Evolutionary conservation across 768 basidiomycete genomes (phyloP).

Genomic region (Gymnopilus junonius): DNA sequence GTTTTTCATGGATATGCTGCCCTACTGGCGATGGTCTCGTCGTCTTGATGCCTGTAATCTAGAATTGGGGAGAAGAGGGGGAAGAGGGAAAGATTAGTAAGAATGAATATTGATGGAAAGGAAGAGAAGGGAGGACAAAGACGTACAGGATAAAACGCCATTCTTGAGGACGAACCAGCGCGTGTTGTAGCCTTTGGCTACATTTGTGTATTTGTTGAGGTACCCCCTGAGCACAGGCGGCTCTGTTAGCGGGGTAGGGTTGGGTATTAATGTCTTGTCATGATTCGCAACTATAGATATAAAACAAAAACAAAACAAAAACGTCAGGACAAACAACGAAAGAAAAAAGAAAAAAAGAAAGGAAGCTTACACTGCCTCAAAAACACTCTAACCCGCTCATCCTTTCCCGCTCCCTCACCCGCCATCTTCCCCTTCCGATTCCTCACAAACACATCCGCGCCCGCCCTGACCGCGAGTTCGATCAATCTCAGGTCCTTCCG

Average conservation of each 20-base stretch:
- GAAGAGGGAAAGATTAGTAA: background rate
- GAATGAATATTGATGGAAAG: background rate
- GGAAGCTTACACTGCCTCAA: constrained; percentile 74
- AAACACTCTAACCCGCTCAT: constrained; percentile 82
- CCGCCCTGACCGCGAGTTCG: constrained; percentile 83
- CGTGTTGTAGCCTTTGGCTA: constrained; percentile 86
- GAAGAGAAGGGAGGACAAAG: background rate
- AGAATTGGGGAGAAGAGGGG: background rate
- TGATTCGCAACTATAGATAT: constrained; percentile 71
- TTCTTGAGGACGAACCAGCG: constrained; percentile 93
- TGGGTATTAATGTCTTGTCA: constrained; percentile 69
- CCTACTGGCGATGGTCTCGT: constrained; percentile 84
- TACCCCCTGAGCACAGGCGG: constrained; percentile 75
- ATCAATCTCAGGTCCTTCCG: constrained; percentile 81
- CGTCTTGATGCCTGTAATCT: constrained; percentile 90
- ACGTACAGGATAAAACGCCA: constrained; percentile 84
- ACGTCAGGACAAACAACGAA: background rate
- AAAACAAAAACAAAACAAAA: background rate
- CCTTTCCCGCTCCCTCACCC: constrained; percentile 72
- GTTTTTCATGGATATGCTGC: constrained; percentile 86
- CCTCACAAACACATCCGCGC: constrained; percentile 88
- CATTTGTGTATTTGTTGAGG: constrained; percentile 91
- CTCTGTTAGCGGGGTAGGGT: constrained; percentile 44
- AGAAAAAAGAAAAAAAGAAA: background rate
- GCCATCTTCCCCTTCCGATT: constrained; percentile 74